A percentile compares a stretch with the other conserved stretches of the same genome.
Conservation (phyloP, 495 filamentous ascomycete species). For the Penicillium macrosclerotiorum region DNA sequence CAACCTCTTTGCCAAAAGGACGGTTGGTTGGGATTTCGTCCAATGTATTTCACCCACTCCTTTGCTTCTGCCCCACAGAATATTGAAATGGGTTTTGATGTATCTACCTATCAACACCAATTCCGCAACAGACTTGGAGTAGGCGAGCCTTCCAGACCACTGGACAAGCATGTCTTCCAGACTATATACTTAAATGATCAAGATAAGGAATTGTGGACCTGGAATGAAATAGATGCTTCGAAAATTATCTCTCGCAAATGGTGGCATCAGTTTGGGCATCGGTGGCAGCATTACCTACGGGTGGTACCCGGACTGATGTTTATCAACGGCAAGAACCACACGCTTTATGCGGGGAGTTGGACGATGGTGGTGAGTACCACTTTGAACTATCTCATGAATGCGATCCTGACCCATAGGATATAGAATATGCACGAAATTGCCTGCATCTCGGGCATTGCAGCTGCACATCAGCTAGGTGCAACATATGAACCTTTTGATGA, state of each 20-base stretch:
- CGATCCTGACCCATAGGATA: not conserved
- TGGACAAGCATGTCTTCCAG: conserved; percentile 72
- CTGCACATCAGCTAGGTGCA: conserved; percentile 74
- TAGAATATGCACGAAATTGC: conserved; percentile 82
- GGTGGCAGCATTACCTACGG: conserved; percentile 74
- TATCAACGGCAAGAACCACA: conserved; percentile 67
- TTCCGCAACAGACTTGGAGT: conserved; percentile 55
- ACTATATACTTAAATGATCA: conserved; percentile 78
- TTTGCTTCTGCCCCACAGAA: conserved; percentile 62
- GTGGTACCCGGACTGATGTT: conserved; percentile 81
- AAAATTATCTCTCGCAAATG: conserved; percentile 73
- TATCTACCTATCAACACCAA: conserved; percentile 81
- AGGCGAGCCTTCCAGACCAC: conserved; percentile 37
- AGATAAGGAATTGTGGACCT: conserved; percentile 65
- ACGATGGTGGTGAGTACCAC: conserved; percentile 66
- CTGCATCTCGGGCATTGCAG: conserved; percentile 73
- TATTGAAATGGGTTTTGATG: conserved; percentile 87
- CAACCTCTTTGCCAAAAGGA: conserved; percentile 30
- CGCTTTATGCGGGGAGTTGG: conserved; percentile 71
- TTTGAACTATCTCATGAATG: too few species aligned
- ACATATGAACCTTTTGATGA: conserved; percentile 66
- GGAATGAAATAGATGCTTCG: conserved; percentile 62
- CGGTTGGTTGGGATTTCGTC: conserved; percentile 55
- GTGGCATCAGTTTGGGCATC: conserved; percentile 86
- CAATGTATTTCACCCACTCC: conserved; percentile 81